Percentiles rank a stretch among this genome's conserved stretches.
These are phyloP conservation scores for Paracoccidioides brasiliensis DNA, from an alignment of 2,329 filamentous ascomycete species.

Conservation along the genomic window DNA sequence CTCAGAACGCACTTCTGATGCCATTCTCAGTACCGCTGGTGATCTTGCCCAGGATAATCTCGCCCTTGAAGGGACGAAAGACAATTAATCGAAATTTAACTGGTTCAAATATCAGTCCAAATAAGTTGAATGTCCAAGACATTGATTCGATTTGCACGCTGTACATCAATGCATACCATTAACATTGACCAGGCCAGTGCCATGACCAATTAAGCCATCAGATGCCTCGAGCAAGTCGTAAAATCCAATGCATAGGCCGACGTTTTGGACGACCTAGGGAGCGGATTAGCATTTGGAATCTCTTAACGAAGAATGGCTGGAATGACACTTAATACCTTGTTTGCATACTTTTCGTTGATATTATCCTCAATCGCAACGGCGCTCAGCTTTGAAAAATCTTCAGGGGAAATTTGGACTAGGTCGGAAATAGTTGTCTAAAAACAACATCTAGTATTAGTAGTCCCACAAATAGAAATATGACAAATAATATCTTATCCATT, in stretches of 20 bases:
- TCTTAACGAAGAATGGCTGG: not conserved
- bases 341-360: conserved; percentile 92
- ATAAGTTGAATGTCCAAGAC: not conserved
- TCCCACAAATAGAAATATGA: not conserved
- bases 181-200: conserved; percentile 82
- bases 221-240: conserved; percentile 83
- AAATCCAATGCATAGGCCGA: conserved; percentile 85
- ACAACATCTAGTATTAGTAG: not conserved
- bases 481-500: not conserved
- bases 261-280: conserved; percentile 67
- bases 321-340: conserved; percentile 47
- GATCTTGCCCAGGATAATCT: conserved; percentile 79
- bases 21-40: conserved; percentile 58
- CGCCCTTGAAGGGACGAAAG: conserved; percentile 90
- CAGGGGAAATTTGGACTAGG: conserved; percentile 80
- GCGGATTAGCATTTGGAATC: not conserved
- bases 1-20: conserved; percentile 47
- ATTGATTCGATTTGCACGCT: not conserved
- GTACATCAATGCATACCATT: conserved; percentile 50
- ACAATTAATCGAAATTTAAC: conserved; percentile 89
- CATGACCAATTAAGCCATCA: conserved; percentile 87
- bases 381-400: conserved; percentile 72
- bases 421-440: conserved; percentile 80
- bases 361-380: conserved; percentile 84
- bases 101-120: conserved; percentile 22